Conservation (phyloP, 225 moss, liverwort and hornwort species). For the Polytrichum formosum region DNA sequence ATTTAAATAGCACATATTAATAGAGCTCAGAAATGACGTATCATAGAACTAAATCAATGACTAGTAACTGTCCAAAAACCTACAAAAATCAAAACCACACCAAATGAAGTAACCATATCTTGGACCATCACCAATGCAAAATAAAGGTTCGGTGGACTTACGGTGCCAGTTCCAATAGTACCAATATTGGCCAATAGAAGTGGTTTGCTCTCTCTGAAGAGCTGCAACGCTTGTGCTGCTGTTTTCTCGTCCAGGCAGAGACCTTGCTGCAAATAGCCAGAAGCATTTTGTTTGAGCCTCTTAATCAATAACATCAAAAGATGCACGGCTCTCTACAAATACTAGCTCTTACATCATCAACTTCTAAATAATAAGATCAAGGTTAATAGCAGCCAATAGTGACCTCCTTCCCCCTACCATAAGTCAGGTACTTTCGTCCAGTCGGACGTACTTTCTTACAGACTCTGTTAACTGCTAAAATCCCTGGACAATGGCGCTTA, state of each 20-base stretch:
- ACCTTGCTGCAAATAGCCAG: constrained; percentile 48
- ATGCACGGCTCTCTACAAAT: background rate
- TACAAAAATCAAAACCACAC: too few relatives aligned
- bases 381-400: background rate
- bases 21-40: too few relatives aligned
- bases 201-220: constrained; percentile 67
- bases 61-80: too few relatives aligned
- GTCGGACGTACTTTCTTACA: too few relatives aligned
- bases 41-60: too few relatives aligned
- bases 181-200: constrained; percentile 58
- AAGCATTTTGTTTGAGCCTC: background rate
- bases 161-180: constrained; percentile 70
- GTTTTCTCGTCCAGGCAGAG: constrained; percentile 74
- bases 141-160: constrained; percentile 28
- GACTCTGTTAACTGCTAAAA: too few relatives aligned
- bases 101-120: too few relatives aligned
- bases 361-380: background rate
- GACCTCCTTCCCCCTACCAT: background rate
- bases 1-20: too few relatives aligned
- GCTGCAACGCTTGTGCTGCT: constrained; percentile 53
- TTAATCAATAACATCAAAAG: background rate
- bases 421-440: too few relatives aligned
- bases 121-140: constrained; percentile 1
- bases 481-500: too few relatives aligned
- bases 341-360: background rate